Percentiles rank a stretch among this genome's conserved stretches.
Evolutionary conservation across 2,329 filamentous ascomycete genomes (phyloP).

Genomic region (Phaeoacremonium minimum): DNA sequence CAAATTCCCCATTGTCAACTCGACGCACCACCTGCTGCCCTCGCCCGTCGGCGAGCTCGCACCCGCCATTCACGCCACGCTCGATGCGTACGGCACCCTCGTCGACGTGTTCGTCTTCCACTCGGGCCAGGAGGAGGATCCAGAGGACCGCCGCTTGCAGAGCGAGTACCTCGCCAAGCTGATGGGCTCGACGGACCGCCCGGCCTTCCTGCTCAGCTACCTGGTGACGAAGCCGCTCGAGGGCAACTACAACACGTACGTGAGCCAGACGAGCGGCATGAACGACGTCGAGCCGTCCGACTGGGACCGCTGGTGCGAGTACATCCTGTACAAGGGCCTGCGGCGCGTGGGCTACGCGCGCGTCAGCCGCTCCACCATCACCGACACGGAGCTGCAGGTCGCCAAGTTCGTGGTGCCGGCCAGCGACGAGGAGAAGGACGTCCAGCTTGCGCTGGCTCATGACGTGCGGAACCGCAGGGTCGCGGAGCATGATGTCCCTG

Average conservation of each 20-base stretch:
- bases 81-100: constrained; percentile 84
- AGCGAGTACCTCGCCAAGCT: constrained; percentile 78
- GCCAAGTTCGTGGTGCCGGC: constrained; percentile 88
- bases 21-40: constrained; percentile 90
- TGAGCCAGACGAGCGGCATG: constrained; percentile 84
- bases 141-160: constrained; percentile 84
- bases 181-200: constrained; percentile 79
- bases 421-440: constrained; percentile 51
- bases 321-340: constrained; percentile 90
- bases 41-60: constrained; percentile 92
- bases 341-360: constrained; percentile 84
- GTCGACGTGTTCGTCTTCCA: constrained; percentile 98
- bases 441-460: constrained; percentile 31
- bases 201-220: constrained; percentile 83
- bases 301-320: constrained; percentile 99
- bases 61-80: constrained; percentile 92
- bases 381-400: constrained; percentile 94
- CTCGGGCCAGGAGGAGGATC: constrained; percentile 95
- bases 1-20: constrained; percentile 97
- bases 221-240: constrained; percentile 85
- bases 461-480: constrained; percentile 57
- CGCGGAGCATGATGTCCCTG: constrained; percentile 68
- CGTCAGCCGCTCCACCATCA: constrained; percentile 85
- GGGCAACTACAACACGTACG: constrained; percentile 97
- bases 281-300: constrained; percentile 88